Evolutionary conservation across 23 red algal genomes (phyloP), one percentile per base, ranked within the genome.

Genomic region (Agarophyton chilense): DNA sequence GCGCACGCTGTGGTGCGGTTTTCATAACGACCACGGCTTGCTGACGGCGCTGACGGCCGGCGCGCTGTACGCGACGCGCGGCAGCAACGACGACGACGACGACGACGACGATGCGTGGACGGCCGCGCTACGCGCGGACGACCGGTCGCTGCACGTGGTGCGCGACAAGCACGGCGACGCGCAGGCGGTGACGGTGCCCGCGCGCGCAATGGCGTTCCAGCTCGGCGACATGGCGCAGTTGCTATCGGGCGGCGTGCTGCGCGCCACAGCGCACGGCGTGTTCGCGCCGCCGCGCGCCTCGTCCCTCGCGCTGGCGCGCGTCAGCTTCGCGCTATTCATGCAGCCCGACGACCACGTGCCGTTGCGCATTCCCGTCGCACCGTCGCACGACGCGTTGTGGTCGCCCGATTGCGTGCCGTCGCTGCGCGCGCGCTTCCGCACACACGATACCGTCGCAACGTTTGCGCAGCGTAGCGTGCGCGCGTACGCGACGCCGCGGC

Each of bases 221-320:
- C 39, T 83, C n/a, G 90, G 90, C 46, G 90, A 93, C 21, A 44
- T 66, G 11, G 90, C 90, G 3, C 90, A 93, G 45, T 77, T 93
- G 11, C 45, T 84, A 3, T 62, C 62, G 0, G 90, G 52, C 16
- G 90, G 90, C 68, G 18, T 85, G n/a, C 90, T 93, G 33, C 79
- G 90, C 36, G 90, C 90, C 4, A 78, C 81, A 19, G 66, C 90
- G 25, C 90, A 93, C 44, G 90, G 79, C 25, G 90, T 93, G 19
- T n/a, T n/a, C n/a, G n/a, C n/a, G n/a, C n/a, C n/a, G n/a, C n/a
- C n/a, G n/a, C n/a, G n/a, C n/a, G n/a, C n/a, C n/a, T n/a, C n/a
- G n/a, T n/a, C n/a, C n/a, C n/a, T n/a, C n/a, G n/a, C n/a, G n/a
- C n/a, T n/a, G n/a, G n/a, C n/a, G n/a, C 90, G 90, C 50, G 57